Base-by-base conservation (phyloP, 2,329 filamentous ascomycete genomes). In the Cladosporium velox region DNA sequence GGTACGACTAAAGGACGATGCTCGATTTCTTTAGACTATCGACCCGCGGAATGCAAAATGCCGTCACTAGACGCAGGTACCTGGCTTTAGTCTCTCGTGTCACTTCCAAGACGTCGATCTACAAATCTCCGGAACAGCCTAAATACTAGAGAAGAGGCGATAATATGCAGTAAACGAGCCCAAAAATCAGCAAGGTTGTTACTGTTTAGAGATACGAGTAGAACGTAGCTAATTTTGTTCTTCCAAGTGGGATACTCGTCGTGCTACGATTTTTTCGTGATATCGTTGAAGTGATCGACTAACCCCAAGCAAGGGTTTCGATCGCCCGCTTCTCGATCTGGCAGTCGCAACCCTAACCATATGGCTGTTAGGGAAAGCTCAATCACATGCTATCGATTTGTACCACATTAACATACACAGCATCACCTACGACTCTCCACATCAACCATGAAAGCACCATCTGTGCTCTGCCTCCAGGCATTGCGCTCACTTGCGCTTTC, bases 381-480 rank as follows among this genome's bases (percentile, higher is more conserved):
- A 21, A 47, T 47, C 41, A 47, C 41, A 47, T 47, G 41, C 11
- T 21, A 47, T 24, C 41, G 8, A 24, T n/a, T 21, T 44, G 38
- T 44, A 44, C 1, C 18, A 3, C 2, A 24, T 21, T 21, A n/a
- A 2, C 41, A 12, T 15, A 44, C 15, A n/a, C 38, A 7, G 21
- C 38, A 44, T n/a, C 38, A 44, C 38, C 38, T 44, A n/a, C 3
- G 15, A 18, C 14, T 15, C 14, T 6, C 15, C 1, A 59, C 32
- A 41, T 14, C 54, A 52, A 51, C 6, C 44, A 79, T 75, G 71
- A 73, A 73, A 65, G 72, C 73, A 7, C 75, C 75, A 7, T 76
- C 75, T 32, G 58, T 70, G 12, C 67, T 69, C 3, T 69, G 72
- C 57, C 69, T 77, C 5, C 72, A 70, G 49, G 70, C 71, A 7